phyloP scores from a whole-genome alignment of 83 land plant genomes.

The Diphasiastrum complanatum region DNA sequence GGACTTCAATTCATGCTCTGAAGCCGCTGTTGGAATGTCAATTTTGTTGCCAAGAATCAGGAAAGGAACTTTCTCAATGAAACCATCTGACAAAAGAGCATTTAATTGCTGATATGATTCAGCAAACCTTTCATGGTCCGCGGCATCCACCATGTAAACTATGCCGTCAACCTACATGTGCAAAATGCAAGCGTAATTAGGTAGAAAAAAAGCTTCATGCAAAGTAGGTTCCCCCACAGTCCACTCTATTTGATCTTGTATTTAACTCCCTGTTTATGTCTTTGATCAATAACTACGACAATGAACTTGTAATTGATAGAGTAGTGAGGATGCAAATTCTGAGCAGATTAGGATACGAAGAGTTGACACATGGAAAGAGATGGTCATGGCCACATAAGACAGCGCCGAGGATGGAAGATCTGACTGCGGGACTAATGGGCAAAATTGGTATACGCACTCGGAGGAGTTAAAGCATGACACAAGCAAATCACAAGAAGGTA shows the following conservation, averaged over 20 bases:
- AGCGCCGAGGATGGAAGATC: too few relatives aligned
- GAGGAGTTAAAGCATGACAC: background rate
- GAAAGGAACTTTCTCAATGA: constrained; percentile 25
- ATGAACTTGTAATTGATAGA: too few relatives aligned
- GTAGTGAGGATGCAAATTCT: too few relatives aligned
- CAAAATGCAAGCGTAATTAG: too few relatives aligned
- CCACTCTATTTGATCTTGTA: background rate
- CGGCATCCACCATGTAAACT: constrained; percentile 27
- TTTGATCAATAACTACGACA: too few relatives aligned
- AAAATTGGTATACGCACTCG: background rate
- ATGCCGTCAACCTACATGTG: constrained; percentile 26
- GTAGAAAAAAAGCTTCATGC: too few relatives aligned
- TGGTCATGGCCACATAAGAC: too few relatives aligned
- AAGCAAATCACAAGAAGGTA: background rate
- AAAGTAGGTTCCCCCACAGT: too few relatives aligned
- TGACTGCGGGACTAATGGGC: too few relatives aligned
- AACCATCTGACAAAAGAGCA: constrained; percentile 27
- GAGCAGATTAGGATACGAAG: too few relatives aligned
- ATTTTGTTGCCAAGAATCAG: constrained; percentile 31
- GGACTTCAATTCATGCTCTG: constrained; percentile 25
- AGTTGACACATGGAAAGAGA: too few relatives aligned
- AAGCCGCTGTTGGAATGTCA: constrained; percentile 25
- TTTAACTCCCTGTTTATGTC: background rate
- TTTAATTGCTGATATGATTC: constrained; percentile 30
- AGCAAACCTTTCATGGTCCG: constrained; percentile 26